A percentile compares a stretch with the other conserved stretches of the same genome.
Evolutionary conservation across 331 rosid genomes (phyloP).

Genomic region (Malus hybrid): DNA sequence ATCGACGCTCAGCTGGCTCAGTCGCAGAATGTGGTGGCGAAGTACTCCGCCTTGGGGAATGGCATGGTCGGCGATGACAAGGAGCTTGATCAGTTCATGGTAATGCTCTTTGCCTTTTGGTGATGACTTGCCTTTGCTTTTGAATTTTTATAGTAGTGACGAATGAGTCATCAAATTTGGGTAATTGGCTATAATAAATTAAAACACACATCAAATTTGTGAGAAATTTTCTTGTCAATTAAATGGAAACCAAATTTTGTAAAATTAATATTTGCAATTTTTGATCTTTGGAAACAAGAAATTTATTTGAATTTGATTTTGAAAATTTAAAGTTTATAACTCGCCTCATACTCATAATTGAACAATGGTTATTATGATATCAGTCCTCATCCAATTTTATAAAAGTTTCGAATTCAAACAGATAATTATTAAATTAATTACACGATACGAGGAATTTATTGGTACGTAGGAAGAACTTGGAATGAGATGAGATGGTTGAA

Average conservation of each 20-base stretch:
- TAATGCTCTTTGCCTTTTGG: constrained; percentile 14
- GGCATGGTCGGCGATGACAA: constrained; percentile 67
- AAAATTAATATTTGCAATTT: too few relatives aligned
- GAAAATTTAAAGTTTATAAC: background rate
- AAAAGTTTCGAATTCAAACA: too few relatives aligned
- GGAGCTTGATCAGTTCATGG: constrained; percentile 96
- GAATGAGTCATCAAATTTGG: background rate
- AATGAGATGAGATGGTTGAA: background rate
- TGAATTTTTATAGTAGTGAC: background rate
- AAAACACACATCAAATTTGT: too few relatives aligned
- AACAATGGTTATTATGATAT: too few relatives aligned
- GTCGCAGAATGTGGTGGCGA: constrained; percentile 92
- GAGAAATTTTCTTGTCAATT: background rate
- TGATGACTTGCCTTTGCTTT: background rate
- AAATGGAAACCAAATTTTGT: background rate
- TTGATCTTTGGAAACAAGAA: too few relatives aligned
- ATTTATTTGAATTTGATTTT: background rate
- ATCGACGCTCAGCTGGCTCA: constrained; percentile 92
- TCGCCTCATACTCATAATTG: background rate
- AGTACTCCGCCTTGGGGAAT: constrained; percentile 71
- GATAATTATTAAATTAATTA: background rate
- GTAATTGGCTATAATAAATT: background rate
- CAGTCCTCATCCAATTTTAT: background rate
- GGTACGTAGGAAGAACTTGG: background rate
- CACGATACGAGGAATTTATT: background rate